Conservation (phyloP, 1,284 basidiomycete species). For the Athelia sp. region DNA sequence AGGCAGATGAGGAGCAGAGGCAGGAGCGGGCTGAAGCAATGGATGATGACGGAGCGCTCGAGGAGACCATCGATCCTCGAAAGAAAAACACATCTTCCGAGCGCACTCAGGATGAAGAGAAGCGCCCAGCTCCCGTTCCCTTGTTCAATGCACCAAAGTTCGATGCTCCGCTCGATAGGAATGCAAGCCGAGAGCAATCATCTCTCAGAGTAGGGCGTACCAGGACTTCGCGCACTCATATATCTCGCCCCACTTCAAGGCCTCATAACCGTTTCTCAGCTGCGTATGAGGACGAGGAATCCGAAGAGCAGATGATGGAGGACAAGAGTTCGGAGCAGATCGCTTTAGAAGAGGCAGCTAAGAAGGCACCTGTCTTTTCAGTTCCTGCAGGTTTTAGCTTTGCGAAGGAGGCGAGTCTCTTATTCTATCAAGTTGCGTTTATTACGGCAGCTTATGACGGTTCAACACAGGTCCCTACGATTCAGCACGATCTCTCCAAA, state of each 20-base stretch:
- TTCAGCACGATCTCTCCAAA: constrained; percentile 30
- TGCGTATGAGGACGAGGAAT: constrained; percentile 54
- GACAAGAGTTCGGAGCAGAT: constrained; percentile 29
- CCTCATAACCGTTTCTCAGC: constrained; percentile 59
- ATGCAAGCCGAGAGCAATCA: constrained; percentile 31
- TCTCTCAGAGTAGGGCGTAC: constrained; percentile 63
- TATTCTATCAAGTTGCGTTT: constrained; percentile 1
- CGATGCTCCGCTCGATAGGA: constrained; percentile 11
- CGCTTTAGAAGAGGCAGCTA: constrained; percentile 35
- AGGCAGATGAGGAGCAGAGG: constrained; percentile 23
- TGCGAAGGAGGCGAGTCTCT: constrained; percentile 49
- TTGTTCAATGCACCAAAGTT: constrained; percentile 19
- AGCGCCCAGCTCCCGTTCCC: constrained; percentile 18
- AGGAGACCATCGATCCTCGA: neutral
- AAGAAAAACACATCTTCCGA: neutral
- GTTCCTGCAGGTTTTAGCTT: constrained; percentile 65
- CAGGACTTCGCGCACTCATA: constrained; percentile 47
- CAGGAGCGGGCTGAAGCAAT: constrained; percentile 27
- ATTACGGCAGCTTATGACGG: neutral
- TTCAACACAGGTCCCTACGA: constrained; percentile 11
- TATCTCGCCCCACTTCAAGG: constrained; percentile 39
- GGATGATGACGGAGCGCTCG: constrained; percentile 19
- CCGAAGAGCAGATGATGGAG: constrained; percentile 36
- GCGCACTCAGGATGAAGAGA: constrained; percentile 3
- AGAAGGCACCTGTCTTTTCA: constrained; percentile 50